A percentile compares a stretch with the other conserved stretches of the same genome.
phyloP scores from a whole-genome alignment of 345 rosid species.

The Sonneratia alba region DNA sequence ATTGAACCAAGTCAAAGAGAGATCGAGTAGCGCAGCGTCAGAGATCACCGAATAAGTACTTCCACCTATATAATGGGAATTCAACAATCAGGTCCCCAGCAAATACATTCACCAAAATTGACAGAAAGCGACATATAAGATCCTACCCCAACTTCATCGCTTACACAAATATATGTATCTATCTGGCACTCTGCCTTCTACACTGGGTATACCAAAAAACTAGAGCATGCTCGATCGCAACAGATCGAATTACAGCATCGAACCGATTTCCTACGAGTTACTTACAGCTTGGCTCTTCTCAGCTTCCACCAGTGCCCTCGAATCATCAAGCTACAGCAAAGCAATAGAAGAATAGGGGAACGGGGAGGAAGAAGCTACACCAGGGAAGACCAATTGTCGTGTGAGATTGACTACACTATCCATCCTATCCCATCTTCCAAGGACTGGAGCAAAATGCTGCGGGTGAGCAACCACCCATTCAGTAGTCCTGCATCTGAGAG shows the following conservation, averaged over 20 bases:
- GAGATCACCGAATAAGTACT: neutral
- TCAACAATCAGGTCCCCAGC: neutral
- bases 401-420: neutral
- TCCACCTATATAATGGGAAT: neutral
- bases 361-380: neutral
- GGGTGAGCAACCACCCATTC: neutral
- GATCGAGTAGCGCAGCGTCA: too few relatives aligned
- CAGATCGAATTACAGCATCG: neutral
- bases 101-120: neutral
- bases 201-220: neutral
- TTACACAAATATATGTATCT: neutral
- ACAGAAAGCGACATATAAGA: too few relatives aligned
- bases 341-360: neutral
- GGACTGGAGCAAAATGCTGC: neutral
- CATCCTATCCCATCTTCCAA: neutral
- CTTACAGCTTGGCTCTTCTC: constrained; percentile 1
- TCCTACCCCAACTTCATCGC: neutral
- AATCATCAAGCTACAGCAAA: neutral
- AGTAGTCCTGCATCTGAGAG: neutral
- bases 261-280: neutral
- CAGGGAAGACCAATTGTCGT: neutral
- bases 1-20: too few relatives aligned
- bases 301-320: neutral
- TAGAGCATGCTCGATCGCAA: neutral
- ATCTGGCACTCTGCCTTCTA: neutral